Base-by-base conservation (phyloP, 2,329 filamentous ascomycete species). In the Amesomyces nigricolor region DNA sequence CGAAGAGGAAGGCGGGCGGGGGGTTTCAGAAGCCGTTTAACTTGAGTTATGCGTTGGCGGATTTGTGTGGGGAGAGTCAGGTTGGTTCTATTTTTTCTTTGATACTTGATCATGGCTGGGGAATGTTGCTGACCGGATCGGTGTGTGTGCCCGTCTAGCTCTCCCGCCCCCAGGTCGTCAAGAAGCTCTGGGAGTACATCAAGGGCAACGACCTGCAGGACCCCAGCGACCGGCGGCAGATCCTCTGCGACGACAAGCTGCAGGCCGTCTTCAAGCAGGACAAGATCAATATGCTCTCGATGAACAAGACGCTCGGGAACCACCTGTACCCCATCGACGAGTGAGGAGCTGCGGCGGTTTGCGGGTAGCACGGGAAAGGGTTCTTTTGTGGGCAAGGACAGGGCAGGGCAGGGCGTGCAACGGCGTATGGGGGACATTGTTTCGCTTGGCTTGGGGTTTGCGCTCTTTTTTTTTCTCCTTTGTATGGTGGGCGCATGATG, bases 231-330 rank as follows among this genome's bases (percentile, higher is more conserved):
- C 92, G 91, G 71, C 88, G 94, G 19, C 90, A 96, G 64, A 99
- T 99, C 61, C 77, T 83, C 29, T 99, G 94, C 73, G 94, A 99
- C 71, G 89, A 95, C 22, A 85, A 83, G 63, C 87, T 99, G 87
- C 85, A 89, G 58, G 87, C 88, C 6, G 88, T 99, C 7, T 99
- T 99, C 76, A 95, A 95, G 71, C 82, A 88, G 66, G 83, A 91
- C 66, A 88, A 82, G 66, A 88, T 99, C 48, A 90, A 97, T 72
- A 99, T 99, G 94, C 99, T 99, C 72, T 91, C 90, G 63, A 97
- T 99, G 92, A 97, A 96, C 77, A 96, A 96, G 77, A 82, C 96
- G 14, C 83, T 97, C 10, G 90, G 89, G 60, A 86, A 87, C 68
- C 92, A 97, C 67, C 78, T 97, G 39, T 96, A 95, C 68, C 88